Percentiles rank a stretch among this genome's conserved stretches.
Conservation (phyloP, 768 basidiomycete species). For the Boletus reticuloceps region DNA sequence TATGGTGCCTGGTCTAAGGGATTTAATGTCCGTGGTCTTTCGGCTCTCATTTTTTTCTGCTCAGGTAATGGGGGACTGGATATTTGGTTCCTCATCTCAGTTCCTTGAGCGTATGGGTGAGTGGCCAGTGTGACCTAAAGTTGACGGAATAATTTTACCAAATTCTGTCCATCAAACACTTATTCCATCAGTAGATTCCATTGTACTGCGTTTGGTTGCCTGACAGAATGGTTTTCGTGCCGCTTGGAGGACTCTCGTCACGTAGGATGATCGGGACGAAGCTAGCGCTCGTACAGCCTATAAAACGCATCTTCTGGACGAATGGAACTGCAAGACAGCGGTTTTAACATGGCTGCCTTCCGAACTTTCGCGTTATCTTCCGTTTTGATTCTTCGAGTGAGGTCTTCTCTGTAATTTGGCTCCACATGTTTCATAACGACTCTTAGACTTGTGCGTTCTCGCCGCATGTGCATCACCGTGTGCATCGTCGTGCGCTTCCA, state of each 20-base stretch:
- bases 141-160: neutral
- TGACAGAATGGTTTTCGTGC: neutral
- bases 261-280: neutral
- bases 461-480: neutral
- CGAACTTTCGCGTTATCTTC: conserved; percentile 1
- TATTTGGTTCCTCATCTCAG: neutral
- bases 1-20: neutral
- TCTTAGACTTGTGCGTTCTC: conserved; percentile 9
- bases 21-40: neutral
- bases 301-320: conserved; percentile 8
- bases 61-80: neutral
- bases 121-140: too few species aligned
- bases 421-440: conserved; percentile 1
- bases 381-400: conserved; percentile 4
- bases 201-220: neutral
- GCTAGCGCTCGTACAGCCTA: conserved; percentile 6
- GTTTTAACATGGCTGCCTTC: conserved; percentile 6
- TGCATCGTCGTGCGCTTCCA: conserved; percentile 38
- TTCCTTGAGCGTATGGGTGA: neutral
- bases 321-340: neutral
- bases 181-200: neutral
- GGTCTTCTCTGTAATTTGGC: neutral
- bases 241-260: neutral
- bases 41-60: neutral
- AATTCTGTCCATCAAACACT: neutral